phyloP scores from a whole-genome alignment of 768 basidiomycete species.

The Mycena capillaripes region DNA sequence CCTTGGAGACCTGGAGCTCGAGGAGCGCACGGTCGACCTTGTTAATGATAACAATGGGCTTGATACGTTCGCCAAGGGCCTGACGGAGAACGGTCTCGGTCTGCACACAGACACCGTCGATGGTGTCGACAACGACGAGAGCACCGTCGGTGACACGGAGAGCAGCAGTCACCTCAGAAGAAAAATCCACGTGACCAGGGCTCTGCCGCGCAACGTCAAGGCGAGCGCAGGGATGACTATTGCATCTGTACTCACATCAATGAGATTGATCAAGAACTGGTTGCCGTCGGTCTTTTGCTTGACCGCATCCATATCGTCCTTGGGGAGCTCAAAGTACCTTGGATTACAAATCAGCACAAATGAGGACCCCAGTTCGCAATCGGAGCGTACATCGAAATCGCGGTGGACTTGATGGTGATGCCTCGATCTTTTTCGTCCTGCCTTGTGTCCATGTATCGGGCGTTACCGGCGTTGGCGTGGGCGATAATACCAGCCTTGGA shows the following conservation, averaged over 20 bases:
- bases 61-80: constrained; percentile 97
- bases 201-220: constrained; percentile 44
- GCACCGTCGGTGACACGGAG: constrained; percentile 99
- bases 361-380: neutral
- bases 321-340: constrained; percentile 98
- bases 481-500: constrained; percentile 99
- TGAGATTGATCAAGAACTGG: constrained; percentile 99
- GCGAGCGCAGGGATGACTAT: neutral
- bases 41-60: constrained; percentile 99
- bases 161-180: constrained; percentile 99
- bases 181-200: constrained; percentile 99
- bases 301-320: constrained; percentile 78
- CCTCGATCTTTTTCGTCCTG: constrained; percentile 99
- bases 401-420: constrained; percentile 99
- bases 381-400: constrained; percentile 74
- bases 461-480: constrained; percentile 91
- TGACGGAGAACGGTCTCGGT: constrained; percentile 99
- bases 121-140: constrained; percentile 98
- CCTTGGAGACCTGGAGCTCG: constrained; percentile 97
- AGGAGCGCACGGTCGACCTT: constrained; percentile 99
- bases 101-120: constrained; percentile 99
- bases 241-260: constrained; percentile 71
- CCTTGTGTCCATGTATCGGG: constrained; percentile 98
- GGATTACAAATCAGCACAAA: constrained; percentile 4
- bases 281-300: constrained; percentile 94